Evolutionary conservation across 2,329 filamentous ascomycete genomes (phyloP).

Genomic region (Botrytis byssoidea): DNA sequence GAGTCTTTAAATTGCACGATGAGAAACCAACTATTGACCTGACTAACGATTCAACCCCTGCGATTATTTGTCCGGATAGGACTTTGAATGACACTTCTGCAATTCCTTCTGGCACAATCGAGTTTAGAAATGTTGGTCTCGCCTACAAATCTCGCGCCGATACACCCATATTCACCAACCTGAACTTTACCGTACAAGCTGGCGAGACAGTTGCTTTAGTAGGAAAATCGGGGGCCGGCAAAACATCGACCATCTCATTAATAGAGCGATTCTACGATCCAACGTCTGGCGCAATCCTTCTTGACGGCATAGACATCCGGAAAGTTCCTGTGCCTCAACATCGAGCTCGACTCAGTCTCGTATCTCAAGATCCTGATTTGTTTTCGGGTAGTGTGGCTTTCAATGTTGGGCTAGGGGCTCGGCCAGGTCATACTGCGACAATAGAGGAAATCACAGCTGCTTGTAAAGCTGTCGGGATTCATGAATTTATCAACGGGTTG

Average conservation of each 20-base stretch:
- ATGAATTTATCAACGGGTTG: constrained; percentile 62
- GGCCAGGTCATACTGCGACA: constrained; percentile 53
- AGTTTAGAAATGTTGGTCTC: constrained; percentile 60
- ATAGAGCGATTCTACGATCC: constrained; percentile 53
- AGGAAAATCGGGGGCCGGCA: constrained; percentile 64
- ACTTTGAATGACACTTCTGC: neutral
- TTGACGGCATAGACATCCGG: constrained; percentile 46
- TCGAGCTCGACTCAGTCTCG: constrained; percentile 53
- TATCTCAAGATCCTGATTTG: constrained; percentile 56
- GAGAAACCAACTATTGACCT: constrained; percentile 40
- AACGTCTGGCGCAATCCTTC: constrained; percentile 34
- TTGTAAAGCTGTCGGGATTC: constrained; percentile 66
- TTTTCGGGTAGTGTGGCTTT: constrained; percentile 57
- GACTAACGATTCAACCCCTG: neutral
- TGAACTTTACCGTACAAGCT: constrained; percentile 56
- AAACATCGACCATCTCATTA: constrained; percentile 62
- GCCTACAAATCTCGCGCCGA: constrained; percentile 63
- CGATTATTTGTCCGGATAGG: neutral
- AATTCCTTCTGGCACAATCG: constrained; percentile 41
- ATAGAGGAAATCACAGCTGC: constrained; percentile 64
- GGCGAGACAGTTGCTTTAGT: constrained; percentile 64
- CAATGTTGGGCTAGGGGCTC: constrained; percentile 55
- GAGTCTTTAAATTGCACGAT: constrained; percentile 54
- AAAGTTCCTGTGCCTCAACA: constrained; percentile 46
- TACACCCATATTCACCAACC: constrained; percentile 54